Evolutionary conservation across 768 basidiomycete species (phyloP), one percentile per base, ranked within the genome.

Genomic region (Holtermanniella nyarrowii): DNA sequence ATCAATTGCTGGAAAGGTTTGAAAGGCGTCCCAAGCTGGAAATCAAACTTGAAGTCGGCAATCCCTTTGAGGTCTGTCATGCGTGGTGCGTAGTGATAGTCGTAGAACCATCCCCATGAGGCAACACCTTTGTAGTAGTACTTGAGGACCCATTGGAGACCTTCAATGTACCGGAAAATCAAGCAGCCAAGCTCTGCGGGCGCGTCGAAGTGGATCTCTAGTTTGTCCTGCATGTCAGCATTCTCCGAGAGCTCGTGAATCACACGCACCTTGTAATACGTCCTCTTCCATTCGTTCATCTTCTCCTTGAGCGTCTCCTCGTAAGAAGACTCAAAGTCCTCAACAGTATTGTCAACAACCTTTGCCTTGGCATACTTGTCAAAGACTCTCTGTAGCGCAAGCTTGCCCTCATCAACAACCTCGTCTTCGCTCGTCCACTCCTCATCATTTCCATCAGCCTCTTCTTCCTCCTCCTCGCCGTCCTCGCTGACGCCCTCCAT

Each of bases 81-180:
- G 24, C 90, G 82, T 20, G 95, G 95, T 0, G 95, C 86, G 69
- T 91, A 99, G 68, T 99, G 93, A 69, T 96, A 97, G 70, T 91
- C 76, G 73, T 97, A 97, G 75, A 93, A 99, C 95, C 95, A 97
- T 20, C 87, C 80, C 95, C 95, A 99, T 14, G 88, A 91, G 4
- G 89, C 86, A 16, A 97, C 90, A 4, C 95, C 95, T 56, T 85
- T 81, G 70, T 96, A 97, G 70, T 99, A 99, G 71, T 99, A 99
- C 66, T 89, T 86, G 85, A 99, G 86, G 26, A 97, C 89, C 95
- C 93, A 97, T 66, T 99, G 95, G 55, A 99, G 73, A 0, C 95
- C 95, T 67, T 97, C 88, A 16, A 87, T 79, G 69, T 95, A 99
- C 52, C 81, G 79, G 65, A 78, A 90, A 12, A 80, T 77, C 49